Evolutionary conservation across 2,329 filamentous ascomycete species (phyloP), one percentile per base, ranked within the genome.

Genomic region (Elsinoe perseae): DNA sequence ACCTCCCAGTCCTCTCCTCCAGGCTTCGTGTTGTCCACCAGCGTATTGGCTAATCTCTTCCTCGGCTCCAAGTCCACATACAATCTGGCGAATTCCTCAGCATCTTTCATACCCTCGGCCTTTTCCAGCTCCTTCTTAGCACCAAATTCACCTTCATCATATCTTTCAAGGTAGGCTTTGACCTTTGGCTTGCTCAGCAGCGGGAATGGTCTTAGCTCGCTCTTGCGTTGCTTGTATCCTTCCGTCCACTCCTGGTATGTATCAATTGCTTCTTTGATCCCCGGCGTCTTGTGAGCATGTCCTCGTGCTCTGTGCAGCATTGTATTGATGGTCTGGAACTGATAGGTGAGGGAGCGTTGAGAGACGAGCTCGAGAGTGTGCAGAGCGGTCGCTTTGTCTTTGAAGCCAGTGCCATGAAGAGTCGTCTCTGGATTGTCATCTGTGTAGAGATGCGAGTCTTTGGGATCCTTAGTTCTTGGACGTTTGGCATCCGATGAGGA

Each of bases 391-490:
- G 56, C 60, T 14, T 56, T 56, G 58, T 68, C 64, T 50, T 66
- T 67, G 63, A 68, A 68, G 48, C 65, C 66, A 2, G 64, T 68
- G 58, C 66, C 65, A 38, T 67, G 65, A 36, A 68, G 62, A 3
- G 66, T 67, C 4, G 66, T 67, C 14, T 61, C 36, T 8, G 65
- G 66, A 43, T 68, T 68, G 56, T 68, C 66, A 46, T 68, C 65
- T 12, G 66, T 68, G 60, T 68, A 68, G 50, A 68, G 64, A 56
- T 68, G 66, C 6, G 65, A 67, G 27, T 60, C 61, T 38, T 64
- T 66, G 16, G 59, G 56, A 46, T 64, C 58, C 43, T 61, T 63
- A 16, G 54, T 28, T 18, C 50, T 46, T 18, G 46, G 1, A 23
- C 18, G 34, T 27, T 50, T 50, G 38, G 48, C 28, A 38, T 52